Conservation (phyloP, 2,329 filamentous ascomycete species). For the Penicillium digitatum region DNA sequence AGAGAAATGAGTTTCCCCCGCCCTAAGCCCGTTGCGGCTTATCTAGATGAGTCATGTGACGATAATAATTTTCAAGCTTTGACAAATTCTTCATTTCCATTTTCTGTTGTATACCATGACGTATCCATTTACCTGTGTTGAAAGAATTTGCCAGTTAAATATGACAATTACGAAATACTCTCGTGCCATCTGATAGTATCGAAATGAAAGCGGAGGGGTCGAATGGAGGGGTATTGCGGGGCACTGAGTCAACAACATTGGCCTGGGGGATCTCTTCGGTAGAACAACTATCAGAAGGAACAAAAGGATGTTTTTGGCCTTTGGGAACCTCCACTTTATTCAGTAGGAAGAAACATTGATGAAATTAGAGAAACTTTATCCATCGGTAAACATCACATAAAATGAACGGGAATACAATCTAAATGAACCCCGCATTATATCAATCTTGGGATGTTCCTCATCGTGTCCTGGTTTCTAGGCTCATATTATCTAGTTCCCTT, state of each 20-base stretch:
- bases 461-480: neutral
- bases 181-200: neutral
- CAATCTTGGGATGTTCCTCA: neutral
- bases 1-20: constrained; percentile 23
- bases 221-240: neutral
- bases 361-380: neutral
- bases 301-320: neutral
- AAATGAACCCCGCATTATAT: neutral
- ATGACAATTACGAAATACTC: neutral
- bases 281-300: too few relatives aligned
- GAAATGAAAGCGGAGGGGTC: neutral
- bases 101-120: neutral
- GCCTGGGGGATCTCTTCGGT: neutral
- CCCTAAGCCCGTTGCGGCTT: constrained; percentile 24
- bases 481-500: too few relatives aligned
- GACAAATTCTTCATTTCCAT: neutral
- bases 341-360: neutral
- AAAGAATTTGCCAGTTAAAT: neutral
- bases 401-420: neutral
- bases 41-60: constrained; percentile 19
- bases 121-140: neutral
- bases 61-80: constrained; percentile 14
- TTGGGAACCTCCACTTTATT: neutral
- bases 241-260: neutral
- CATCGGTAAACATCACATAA: too few relatives aligned